Evolutionary conservation across 495 filamentous ascomycete species (phyloP).

Genomic region (Pyronema domesticum): DNA sequence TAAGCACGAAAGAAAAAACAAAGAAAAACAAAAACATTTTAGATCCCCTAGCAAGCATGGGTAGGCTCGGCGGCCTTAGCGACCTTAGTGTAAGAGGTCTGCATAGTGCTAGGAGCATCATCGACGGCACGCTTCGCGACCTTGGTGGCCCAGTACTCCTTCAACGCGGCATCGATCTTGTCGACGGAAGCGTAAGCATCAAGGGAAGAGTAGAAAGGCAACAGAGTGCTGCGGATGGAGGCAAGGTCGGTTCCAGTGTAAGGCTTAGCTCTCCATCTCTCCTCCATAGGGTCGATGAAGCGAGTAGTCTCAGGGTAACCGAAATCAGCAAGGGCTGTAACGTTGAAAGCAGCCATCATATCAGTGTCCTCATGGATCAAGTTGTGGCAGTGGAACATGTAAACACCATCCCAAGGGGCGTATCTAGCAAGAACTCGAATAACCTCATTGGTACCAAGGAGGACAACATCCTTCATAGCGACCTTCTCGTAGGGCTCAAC

Average conservation of each 20-base stretch:
- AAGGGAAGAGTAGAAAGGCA: conserved; percentile 14
- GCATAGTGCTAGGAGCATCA: too few species aligned
- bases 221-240: background rate
- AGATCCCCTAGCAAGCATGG: too few species aligned
- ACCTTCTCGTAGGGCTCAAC: conserved; percentile 33
- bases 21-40: too few species aligned
- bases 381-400: conserved; percentile 38
- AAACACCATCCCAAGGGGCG: conserved; percentile 34
- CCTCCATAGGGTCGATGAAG: conserved; percentile 28
- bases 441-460: conserved; percentile 31
- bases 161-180: conserved; percentile 7
- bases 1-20: too few species aligned
- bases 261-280: conserved; percentile 18
- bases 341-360: conserved; percentile 46
- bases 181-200: conserved; percentile 4
- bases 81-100: too few species aligned
- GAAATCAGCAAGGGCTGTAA: conserved; percentile 30
- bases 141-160: conserved; percentile 14
- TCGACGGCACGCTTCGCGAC: background rate
- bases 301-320: conserved; percentile 31
- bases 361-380: conserved; percentile 42
- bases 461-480: conserved; percentile 37
- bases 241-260: conserved; percentile 10
- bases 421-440: conserved; percentile 34
- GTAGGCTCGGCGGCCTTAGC: too few species aligned